Conservation (phyloP, 2,329 filamentous ascomycete genomes). For the Claviceps sp. region DNA sequence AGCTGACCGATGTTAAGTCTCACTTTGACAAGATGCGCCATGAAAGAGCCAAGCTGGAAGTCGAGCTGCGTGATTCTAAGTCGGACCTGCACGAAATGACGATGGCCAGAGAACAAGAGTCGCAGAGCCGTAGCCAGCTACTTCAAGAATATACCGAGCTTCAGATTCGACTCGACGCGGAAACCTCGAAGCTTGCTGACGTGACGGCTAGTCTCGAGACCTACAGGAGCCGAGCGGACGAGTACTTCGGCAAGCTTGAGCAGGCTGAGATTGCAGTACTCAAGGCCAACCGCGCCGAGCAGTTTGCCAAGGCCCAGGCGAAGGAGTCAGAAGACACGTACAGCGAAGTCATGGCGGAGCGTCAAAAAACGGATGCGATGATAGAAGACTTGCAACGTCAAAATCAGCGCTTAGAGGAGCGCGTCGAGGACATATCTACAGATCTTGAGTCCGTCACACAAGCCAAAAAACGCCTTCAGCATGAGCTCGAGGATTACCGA, state of each 20-base stretch:
- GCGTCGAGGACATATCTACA: slow-evolving; percentile 78
- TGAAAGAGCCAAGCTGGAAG: slow-evolving; percentile 63
- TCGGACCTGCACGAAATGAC: slow-evolving; percentile 75
- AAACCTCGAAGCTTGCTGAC: slow-evolving; percentile 73
- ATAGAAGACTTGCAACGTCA: slow-evolving; percentile 86
- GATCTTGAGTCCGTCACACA: slow-evolving; percentile 77
- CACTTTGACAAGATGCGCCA: slow-evolving; percentile 81
- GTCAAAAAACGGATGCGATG: slow-evolving; percentile 74
- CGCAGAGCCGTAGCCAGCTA: slow-evolving; percentile 74
- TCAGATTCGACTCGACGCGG: slow-evolving; percentile 82
- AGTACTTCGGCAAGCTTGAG: slow-evolving; percentile 94
- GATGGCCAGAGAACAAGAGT: slow-evolving; percentile 70
- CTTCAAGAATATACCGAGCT: slow-evolving; percentile 87
- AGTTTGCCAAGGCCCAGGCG: slow-evolving; percentile 83
- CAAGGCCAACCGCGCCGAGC: slow-evolving; percentile 81
- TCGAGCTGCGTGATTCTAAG: slow-evolving; percentile 71
- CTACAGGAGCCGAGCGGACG: slow-evolving; percentile 85
- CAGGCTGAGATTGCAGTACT: slow-evolving; percentile 93
- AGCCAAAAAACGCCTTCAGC: slow-evolving; percentile 85
- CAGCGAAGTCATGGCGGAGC: slow-evolving; percentile 79
- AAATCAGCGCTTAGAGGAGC: slow-evolving; percentile 80
- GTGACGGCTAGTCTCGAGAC: slow-evolving; percentile 70
- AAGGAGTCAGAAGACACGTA: slow-evolving; percentile 85
- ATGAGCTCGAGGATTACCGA: slow-evolving; percentile 94
- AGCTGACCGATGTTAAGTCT: slow-evolving; percentile 74